These are phyloP conservation scores for Niveomyces coronatus DNA, from an alignment of 2,329 filamentous ascomycete species.

Conservation along the genomic window DNA sequence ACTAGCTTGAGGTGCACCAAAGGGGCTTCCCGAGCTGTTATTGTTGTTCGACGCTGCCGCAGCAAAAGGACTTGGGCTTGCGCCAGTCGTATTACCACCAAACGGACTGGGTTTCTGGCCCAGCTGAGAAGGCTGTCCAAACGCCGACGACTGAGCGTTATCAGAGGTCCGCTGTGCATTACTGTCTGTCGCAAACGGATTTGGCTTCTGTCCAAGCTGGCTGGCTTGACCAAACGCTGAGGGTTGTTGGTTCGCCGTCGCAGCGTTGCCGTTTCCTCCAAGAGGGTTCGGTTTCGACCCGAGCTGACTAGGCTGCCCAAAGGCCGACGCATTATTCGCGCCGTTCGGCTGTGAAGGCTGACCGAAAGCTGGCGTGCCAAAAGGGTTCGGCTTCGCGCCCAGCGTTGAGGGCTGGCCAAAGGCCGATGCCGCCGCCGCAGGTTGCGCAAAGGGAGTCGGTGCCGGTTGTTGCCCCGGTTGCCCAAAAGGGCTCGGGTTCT, in stretches of 20 bases:
- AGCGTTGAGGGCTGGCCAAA: slow-evolving; percentile 30
- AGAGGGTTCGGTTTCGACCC: slow-evolving; percentile 26
- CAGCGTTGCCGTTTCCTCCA: slow-evolving; percentile 12
- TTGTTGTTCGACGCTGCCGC: not conserved
- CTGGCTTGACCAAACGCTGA: slow-evolving; percentile 30
- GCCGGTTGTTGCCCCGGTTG: slow-evolving; percentile 10
- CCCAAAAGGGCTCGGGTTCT: slow-evolving; percentile 24
- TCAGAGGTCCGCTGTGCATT: too few species aligned
- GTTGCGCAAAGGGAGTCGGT: slow-evolving; percentile 22
- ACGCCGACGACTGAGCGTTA: slow-evolving; percentile 16
- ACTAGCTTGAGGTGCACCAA: not conserved
- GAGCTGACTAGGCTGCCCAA: slow-evolving; percentile 29
- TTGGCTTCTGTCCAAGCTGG: slow-evolving; percentile 14
- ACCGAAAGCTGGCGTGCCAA: slow-evolving; percentile 29
- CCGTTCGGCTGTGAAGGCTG: slow-evolving; percentile 20
- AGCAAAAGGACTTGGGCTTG: not conserved
- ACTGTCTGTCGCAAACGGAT: too few species aligned
- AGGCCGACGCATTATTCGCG: slow-evolving; percentile 13
- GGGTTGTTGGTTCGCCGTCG: too few species aligned
- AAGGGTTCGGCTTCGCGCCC: slow-evolving; percentile 17
- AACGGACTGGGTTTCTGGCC: slow-evolving; percentile 25
- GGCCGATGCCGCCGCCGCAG: slow-evolving; percentile 20
- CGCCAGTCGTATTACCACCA: slow-evolving; percentile 7
- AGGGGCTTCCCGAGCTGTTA: slow-evolving; percentile 1
- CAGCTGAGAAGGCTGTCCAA: slow-evolving; percentile 29